These are phyloP conservation scores for Monosporascus sp. DNA, from an alignment of 2,329 filamentous ascomycete species.

Conservation along the genomic window DNA sequence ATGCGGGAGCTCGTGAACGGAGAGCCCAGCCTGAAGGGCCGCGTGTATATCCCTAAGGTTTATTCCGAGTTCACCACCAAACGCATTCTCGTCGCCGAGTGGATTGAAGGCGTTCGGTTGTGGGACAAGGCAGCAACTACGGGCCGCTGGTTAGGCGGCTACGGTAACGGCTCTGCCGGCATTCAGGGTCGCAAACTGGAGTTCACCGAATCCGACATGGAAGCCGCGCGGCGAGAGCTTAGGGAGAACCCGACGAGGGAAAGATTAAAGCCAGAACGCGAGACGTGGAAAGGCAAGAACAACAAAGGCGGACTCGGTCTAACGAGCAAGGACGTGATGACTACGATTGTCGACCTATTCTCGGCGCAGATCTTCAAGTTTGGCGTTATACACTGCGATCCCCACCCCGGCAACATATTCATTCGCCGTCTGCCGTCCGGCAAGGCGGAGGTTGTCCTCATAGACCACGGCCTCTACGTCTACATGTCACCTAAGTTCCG, in stretches of 20 bases:
- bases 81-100: conserved; percentile 89
- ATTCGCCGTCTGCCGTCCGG: conserved; percentile 79
- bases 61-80: conserved; percentile 77
- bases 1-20: conserved; percentile 73
- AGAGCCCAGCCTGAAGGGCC: conserved; percentile 69
- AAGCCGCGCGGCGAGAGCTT: conserved; percentile 38
- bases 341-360: conserved; percentile 93
- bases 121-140: conserved; percentile 87
- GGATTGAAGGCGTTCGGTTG: conserved; percentile 90
- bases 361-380: conserved; percentile 98
- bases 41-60: conserved; percentile 84
- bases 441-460: conserved; percentile 84
- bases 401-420: conserved; percentile 96
- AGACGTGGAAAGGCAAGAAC: conserved; percentile 68
- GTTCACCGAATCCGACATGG: conserved; percentile 40
- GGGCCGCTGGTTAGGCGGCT: conserved; percentile 71
- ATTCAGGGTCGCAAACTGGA: conserved; percentile 61
- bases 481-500: conserved; percentile 81
- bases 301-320: conserved; percentile 79
- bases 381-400: conserved; percentile 93
- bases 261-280: conserved; percentile 73
- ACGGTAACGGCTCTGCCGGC: conserved; percentile 71
- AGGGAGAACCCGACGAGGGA: conserved; percentile 49
- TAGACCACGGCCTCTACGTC: conserved; percentile 96
- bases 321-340: conserved; percentile 82